These are phyloP conservation scores for Pelargonium australe DNA, from an alignment of 441 rosid species.

Conservation along the genomic window DNA sequence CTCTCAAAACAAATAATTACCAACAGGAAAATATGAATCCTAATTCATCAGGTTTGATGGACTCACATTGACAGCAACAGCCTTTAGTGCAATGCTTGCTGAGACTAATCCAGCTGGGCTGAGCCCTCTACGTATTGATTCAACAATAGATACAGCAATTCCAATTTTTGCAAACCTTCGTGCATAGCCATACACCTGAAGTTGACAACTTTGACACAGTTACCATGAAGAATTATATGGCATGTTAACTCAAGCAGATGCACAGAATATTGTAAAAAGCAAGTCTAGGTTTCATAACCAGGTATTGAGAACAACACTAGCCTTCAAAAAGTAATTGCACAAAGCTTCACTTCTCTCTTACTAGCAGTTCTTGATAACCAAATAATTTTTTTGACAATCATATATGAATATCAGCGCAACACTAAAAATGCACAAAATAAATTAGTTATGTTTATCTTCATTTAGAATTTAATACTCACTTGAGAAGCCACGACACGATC, in stretches of 20 bases:
- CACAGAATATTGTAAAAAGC: too few species aligned
- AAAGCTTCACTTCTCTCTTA: not conserved
- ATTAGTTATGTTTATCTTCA: too few species aligned
- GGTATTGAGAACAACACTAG: not conserved
- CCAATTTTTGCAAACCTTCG: constrained; percentile 79
- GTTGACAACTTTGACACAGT: constrained; percentile 14
- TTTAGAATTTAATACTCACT: constrained; percentile 42
- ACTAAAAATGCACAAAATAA: too few species aligned
- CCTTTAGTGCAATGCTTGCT: constrained; percentile 70
- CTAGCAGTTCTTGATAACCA: too few species aligned
- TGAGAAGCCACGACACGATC: constrained; percentile 90
- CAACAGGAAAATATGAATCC: not conserved
- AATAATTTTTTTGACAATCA: not conserved
- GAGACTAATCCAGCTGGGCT: constrained; percentile 69
- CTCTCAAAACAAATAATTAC: too few species aligned
- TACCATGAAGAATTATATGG: constrained; percentile 2
- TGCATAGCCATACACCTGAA: constrained; percentile 91
- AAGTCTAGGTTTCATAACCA: too few species aligned
- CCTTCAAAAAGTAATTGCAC: not conserved
- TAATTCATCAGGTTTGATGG: not conserved
- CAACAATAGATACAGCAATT: constrained; percentile 59
- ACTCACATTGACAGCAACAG: constrained; percentile 83
- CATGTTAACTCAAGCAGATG: not conserved
- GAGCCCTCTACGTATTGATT: constrained; percentile 60
- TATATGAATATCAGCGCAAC: too few species aligned